Evolutionary conservation across 495 filamentous ascomycete species (phyloP), one percentile per base, ranked within the genome.

Genomic region (Talaromyces nanjingensis): DNA sequence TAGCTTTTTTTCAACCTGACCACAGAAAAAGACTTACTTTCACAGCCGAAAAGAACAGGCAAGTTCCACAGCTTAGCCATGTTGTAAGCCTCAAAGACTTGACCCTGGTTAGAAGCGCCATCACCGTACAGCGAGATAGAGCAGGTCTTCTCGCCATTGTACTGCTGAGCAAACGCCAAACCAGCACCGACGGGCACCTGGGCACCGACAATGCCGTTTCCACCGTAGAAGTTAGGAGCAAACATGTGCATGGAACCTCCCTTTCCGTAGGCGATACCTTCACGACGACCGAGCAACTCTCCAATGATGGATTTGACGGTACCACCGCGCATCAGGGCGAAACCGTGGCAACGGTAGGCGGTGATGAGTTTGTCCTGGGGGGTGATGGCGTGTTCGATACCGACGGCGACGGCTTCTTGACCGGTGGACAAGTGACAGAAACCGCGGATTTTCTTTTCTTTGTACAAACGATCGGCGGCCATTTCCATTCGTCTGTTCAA

Each of bases 241-340:
- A 98, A 98, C 94, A 98, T 98, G 83, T 98, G 94, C 94, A 98
- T 98, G 63, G 91, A 96, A 67, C 94, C 94, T 71, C 94, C 94
- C 84, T 98, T 98, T 72, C 94, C 94, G 82, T 96, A 93, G 63
- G 94, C 91, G 74, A 98, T 98, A 78, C 94, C 94, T 71, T 93
- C 92, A 71, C 94, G 86, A 68, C 94, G 89, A 67, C 94, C 94
- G 31, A 98, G 86, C 61, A 98, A 85, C 81, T 98, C 94, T 69
- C 93, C 94, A 72, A 98, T 96, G 77, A 98, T 96, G 63, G 88
- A 89, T 75, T 91, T 89, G 70, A 98, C 87, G 63, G 89, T 89
- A 70, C 85, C 96, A 64, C 94, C 94, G 67, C 96, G 91, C 93
- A 98, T 97, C 73, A 96, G 77, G 66, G 94, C 96, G 74, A 93